phyloP scores from a whole-genome alignment of 2,329 filamentous ascomycete species.

The Penicillium hordei region DNA sequence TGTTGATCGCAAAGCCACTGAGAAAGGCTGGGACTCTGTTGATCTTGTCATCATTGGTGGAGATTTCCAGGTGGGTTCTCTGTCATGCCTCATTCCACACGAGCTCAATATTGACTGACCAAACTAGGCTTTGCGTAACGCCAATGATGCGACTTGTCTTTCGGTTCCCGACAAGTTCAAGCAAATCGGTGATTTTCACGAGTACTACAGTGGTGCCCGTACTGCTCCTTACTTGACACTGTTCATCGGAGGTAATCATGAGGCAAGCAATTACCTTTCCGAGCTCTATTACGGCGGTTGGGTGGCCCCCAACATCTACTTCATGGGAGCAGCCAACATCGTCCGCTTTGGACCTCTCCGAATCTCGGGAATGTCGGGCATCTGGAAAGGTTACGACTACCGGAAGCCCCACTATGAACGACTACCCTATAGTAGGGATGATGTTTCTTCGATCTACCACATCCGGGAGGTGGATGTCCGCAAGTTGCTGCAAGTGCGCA shows the following conservation, averaged over 20 bases:
- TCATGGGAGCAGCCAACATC: constrained; percentile 89
- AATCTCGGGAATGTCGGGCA: constrained; percentile 87
- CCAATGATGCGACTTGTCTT: constrained; percentile 82
- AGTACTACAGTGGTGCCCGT: constrained; percentile 81
- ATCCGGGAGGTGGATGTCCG: constrained; percentile 86
- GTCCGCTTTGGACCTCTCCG: constrained; percentile 78
- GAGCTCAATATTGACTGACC: neutral
- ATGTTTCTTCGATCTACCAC: constrained; percentile 83
- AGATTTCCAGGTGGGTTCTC: constrained; percentile 73
- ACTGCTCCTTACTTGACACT: constrained; percentile 84
- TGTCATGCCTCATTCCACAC: constrained; percentile 7
- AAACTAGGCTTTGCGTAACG: constrained; percentile 76
- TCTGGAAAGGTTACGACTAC: constrained; percentile 92
- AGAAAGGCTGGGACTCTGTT: constrained; percentile 74
- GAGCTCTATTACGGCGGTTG: constrained; percentile 96
- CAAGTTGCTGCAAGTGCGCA: constrained; percentile 80
- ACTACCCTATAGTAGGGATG: constrained; percentile 75
- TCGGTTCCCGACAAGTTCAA: constrained; percentile 87
- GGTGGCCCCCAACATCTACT: constrained; percentile 97
- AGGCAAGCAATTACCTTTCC: constrained; percentile 84
- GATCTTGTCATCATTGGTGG: constrained; percentile 93
- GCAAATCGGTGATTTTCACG: constrained; percentile 84
- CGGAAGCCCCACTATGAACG: constrained; percentile 79
- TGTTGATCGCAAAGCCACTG: constrained; percentile 65
- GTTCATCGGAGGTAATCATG: constrained; percentile 93